A percentile compares a stretch with the other conserved stretches of the same genome.
Evolutionary conservation across 306 rosid species (phyloP).

Genomic region (Quercus ilex): DNA sequence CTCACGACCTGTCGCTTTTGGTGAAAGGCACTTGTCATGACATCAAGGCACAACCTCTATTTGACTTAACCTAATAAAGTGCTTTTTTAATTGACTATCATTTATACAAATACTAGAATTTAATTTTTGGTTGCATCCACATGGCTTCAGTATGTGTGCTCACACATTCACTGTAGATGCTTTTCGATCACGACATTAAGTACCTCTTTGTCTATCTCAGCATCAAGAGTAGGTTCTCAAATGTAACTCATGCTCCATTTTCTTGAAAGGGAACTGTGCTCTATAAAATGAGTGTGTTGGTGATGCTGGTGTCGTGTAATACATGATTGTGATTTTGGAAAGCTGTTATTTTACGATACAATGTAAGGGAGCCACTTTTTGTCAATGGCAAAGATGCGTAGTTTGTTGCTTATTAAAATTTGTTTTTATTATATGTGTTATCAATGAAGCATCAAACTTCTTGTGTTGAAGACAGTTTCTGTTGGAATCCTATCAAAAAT

Average conservation of each 20-base stretch:
- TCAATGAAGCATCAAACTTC: too few relatives aligned
- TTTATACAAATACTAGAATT: neutral
- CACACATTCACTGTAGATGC: neutral
- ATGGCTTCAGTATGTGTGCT: neutral
- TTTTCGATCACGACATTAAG: neutral
- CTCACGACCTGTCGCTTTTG: too few relatives aligned
- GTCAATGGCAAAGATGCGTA: neutral
- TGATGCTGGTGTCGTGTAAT: neutral
- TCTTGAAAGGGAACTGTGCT: neutral
- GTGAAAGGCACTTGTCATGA: too few relatives aligned
- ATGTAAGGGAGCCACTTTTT: neutral
- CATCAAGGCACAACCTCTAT: too few relatives aligned
- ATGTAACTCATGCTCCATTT: neutral
- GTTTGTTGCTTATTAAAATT: too few relatives aligned
- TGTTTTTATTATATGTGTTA: too few relatives aligned
- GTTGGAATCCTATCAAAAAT: too few relatives aligned
- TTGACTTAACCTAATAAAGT: neutral
- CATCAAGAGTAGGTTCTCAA: neutral
- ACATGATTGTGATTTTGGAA: neutral
- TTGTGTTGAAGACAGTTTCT: too few relatives aligned
- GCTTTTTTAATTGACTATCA: neutral
- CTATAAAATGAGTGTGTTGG: neutral
- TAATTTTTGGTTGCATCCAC: neutral
- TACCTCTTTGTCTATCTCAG: neutral
- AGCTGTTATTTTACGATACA: neutral